A percentile compares a stretch with the other conserved stretches of the same genome.
Conservation (phyloP, 805 yeast species). For the Priceomyces castillae region DNA sequence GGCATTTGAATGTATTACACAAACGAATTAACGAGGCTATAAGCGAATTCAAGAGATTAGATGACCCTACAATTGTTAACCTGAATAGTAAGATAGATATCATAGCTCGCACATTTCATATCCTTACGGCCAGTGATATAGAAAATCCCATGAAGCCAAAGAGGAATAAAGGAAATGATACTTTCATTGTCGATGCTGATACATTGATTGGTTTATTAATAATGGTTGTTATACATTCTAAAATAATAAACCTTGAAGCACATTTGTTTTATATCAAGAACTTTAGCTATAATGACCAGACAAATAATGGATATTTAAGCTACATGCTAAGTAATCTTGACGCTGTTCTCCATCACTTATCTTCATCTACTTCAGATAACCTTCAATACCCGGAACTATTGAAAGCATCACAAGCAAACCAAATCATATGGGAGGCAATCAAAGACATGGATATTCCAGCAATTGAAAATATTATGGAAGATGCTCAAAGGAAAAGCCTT, state of each 20-base stretch:
- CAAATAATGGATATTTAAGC: constrained; percentile 59
- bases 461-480: constrained; percentile 15
- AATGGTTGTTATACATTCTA: constrained; percentile 65
- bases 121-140: constrained; percentile 41
- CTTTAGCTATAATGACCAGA: constrained; percentile 42
- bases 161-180: constrained; percentile 12
- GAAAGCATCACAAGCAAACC: constrained; percentile 46
- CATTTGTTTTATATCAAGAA: constrained; percentile 65
- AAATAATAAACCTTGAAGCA: constrained; percentile 54
- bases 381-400: constrained; percentile 36
- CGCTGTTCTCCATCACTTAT: constrained; percentile 68
- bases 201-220: constrained; percentile 69
- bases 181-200: constrained; percentile 68
- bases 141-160: not conserved
- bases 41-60: constrained; percentile 45
- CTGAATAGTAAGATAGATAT: constrained; percentile 48
- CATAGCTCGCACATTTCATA: constrained; percentile 50
- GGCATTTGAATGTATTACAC: constrained; percentile 34
- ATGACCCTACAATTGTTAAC: constrained; percentile 38
- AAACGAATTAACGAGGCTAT: constrained; percentile 51
- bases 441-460: constrained; percentile 23
- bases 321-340: constrained; percentile 83
- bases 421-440: constrained; percentile 52
- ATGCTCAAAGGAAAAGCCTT: constrained; percentile 7
- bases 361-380: constrained; percentile 16